Base-by-base conservation (phyloP, 345 rosid species). In the Camelina hispida region DNA sequence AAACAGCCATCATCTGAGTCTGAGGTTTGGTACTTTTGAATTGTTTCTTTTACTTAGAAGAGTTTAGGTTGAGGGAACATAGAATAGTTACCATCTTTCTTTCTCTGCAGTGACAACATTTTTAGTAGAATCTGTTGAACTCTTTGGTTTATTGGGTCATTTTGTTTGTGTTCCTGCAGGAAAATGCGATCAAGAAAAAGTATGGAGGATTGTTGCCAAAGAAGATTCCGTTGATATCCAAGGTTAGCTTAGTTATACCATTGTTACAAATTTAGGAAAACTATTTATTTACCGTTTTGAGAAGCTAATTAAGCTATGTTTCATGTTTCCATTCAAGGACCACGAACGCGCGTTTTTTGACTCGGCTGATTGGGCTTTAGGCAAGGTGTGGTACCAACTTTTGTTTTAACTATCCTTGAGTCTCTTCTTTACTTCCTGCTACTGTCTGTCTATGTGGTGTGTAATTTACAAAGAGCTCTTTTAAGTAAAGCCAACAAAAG, bases 311-410 rank as follows among this genome's bases (percentile, higher is more conserved):
- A n/a, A 32, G 23, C 1, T 58, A 52, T 48, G n/a, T 50, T 23
- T 59, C 28, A 69, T 68, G 53, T 71, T 74, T 37, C 12, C 1
- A 14, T 81, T 54, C 23, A 77, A 89, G 96, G 95, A 90, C 74
- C 97, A 90, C 53, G 97, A 93, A 50, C 95, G 82, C 0, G 98
- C 98, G 1, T 93, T 87, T 62, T 93, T 93, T 47, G 91, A 90
- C 80, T 93, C 98, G 4, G 98, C 98, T 28, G 98, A 93, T 79
- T 93, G 98, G 98, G 98, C 98, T 18, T 53, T 93, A 67, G 91
- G 85, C 78, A 90, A 93, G 94, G 98, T 93, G 72, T 64, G 51
- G 6, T 50, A 55, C 56, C 40, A 55, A 14, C 46, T 16, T 43
- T 12, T 25, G 30, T 28, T 28, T 5, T 25, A 14, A 18, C 43